Conservation (phyloP, 495 filamentous ascomycete genomes). For the Tuber borchii region DNA sequence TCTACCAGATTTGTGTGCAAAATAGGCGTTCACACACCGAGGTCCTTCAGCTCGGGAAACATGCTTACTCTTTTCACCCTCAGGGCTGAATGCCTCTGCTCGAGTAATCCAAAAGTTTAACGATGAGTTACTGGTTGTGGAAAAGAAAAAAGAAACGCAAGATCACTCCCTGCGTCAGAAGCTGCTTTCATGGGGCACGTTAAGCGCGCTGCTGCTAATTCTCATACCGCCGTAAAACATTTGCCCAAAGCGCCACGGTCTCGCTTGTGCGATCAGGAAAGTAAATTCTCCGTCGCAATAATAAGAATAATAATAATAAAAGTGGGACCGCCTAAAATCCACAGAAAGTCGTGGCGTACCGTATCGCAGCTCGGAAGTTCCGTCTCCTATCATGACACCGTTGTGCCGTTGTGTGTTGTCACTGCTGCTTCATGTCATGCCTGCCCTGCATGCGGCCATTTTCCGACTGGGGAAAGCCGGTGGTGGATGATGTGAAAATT, state of each 20-base stretch:
- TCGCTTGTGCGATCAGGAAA: background rate
- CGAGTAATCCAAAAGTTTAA: background rate
- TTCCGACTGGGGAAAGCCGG: background rate
- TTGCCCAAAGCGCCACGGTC: background rate
- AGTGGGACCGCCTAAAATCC: background rate
- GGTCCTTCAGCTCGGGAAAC: background rate
- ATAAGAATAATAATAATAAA: no score
- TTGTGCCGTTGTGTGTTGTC: conserved; percentile 1
- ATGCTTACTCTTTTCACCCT: background rate
- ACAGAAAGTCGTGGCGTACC: background rate
- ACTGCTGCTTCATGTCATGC: conserved; percentile 1
- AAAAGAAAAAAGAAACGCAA: background rate
- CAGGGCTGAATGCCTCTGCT: background rate
- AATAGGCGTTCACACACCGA: background rate
- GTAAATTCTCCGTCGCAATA: conserved; percentile 1
- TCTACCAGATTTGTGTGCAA: background rate
- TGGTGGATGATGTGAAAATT: background rate
- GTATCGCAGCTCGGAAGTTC: background rate
- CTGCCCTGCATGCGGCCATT: background rate
- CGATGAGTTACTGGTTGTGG: background rate
- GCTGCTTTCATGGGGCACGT: background rate
- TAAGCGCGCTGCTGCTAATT: background rate
- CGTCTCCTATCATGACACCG: background rate
- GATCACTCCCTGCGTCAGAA: background rate
- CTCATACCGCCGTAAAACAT: background rate